Conservation (phyloP, 495 filamentous ascomycete genomes). For the Glutinoglossum americanum region DNA sequence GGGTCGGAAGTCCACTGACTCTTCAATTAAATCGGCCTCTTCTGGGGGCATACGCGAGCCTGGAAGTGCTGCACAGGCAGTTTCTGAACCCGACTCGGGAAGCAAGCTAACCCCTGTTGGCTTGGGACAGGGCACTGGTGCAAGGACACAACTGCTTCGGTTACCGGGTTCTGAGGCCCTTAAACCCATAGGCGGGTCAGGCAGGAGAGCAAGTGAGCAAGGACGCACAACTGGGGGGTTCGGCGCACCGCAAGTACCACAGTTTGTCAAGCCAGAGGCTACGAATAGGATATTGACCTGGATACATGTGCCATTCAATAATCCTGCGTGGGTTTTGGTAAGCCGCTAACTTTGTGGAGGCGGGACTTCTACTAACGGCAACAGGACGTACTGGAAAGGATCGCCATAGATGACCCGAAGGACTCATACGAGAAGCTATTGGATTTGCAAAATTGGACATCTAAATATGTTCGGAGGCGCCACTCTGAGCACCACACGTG, state of each 20-base stretch:
- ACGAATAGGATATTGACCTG: conserved; percentile 28
- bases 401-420: conserved; percentile 12
- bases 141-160: too few species aligned
- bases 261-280: not conserved
- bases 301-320: conserved; percentile 45
- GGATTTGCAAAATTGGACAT: conserved; percentile 26
- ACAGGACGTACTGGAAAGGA: conserved; percentile 18
- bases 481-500: conserved; percentile 25
- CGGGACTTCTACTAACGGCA: conserved; percentile 14
- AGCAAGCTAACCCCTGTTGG: too few species aligned
- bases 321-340: conserved; percentile 43
- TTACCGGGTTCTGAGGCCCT: too few species aligned
- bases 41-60: too few species aligned
- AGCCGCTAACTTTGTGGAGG: conserved; percentile 10
- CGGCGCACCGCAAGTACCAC: not conserved
- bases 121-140: too few species aligned
- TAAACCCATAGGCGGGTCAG: too few species aligned
- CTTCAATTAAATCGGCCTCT: too few species aligned
- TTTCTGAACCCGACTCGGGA: too few species aligned
- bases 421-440: conserved; percentile 7
- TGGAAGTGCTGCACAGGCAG: too few species aligned
- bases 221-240: too few species aligned
- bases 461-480: conserved; percentile 23
- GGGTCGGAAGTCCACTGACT: too few species aligned
- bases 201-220: too few species aligned